Evolutionary conservation across 1,139 yeast species (phyloP), one percentile per base, ranked within the genome.

Genomic region (Kluyveromyces marxianus): DNA sequence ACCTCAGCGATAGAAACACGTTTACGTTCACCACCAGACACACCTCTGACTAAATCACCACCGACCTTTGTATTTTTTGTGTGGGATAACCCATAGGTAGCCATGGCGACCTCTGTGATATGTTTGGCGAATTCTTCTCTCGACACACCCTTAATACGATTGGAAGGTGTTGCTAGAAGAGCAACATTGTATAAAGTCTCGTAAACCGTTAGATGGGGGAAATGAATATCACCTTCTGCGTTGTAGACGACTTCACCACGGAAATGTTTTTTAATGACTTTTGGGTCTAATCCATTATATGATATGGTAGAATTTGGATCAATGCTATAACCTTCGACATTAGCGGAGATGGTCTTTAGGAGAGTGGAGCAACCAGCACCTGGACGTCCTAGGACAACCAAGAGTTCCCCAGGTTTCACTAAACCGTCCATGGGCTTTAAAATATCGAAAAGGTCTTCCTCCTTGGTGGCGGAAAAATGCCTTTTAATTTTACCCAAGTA

Each of bases 331-430:
- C 94, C 95, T 60, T 82, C 79, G 3, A 90, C 83, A 52, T 81
- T 79, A 33, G 83, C 66, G 6, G 90, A 76, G 49, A 85, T 73
- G 0, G 92, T 75, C 57, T 83, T 84, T 56, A 86, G 67, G 44
- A 84, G 73, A 1, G 95, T 84, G 2, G 95, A 76, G 65, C 95
- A 86, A 48, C 95, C 95, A 27, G 90, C 78, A 58, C 94, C 94
- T 0, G 94, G 94, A 62, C 90, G 76, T 38, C 94, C 94, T 36
- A 84, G 67, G 1, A 84, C 94, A 42, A 85, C 87, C 4, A 86
- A 76, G 45, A 85, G 70, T 56, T 83, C 86, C 46, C 95, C 90
- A 0, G 92, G 84, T 39, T 70, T 68, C 51, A 82, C 69, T 4
- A 80, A 56, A 28, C 84, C 90, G 53, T 83, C 86, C 80, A 83